A percentile compares a stretch with the other conserved stretches of the same genome.
Conservation (phyloP, 2,329 filamentous ascomycete genomes). For the Cadophora sp. region DNA sequence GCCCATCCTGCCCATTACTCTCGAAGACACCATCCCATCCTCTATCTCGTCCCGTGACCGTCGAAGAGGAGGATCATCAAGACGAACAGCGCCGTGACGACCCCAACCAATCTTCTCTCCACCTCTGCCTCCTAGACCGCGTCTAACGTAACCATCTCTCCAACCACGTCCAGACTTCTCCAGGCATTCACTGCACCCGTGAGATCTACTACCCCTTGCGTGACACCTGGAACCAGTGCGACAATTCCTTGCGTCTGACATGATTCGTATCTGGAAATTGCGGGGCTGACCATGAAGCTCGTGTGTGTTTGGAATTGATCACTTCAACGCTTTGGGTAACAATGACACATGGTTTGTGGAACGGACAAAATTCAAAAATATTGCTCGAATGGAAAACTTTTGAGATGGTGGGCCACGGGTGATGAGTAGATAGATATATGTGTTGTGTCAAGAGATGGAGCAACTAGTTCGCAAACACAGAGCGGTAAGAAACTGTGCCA, state of each 20-base stretch:
- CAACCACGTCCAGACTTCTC: neutral
- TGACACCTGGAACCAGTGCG: conserved; percentile 8
- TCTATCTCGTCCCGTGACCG: neutral
- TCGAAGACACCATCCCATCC: neutral
- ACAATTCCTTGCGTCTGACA: conserved; percentile 1
- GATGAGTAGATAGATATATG: conserved; percentile 15
- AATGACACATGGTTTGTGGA: conserved; percentile 6
- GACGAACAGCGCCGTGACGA: conserved; percentile 14
- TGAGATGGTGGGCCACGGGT: neutral
- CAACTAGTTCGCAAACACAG: conserved; percentile 8
- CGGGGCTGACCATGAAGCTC: conserved; percentile 4
- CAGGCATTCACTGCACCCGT: neutral
- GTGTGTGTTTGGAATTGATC: conserved; percentile 12
- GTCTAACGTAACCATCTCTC: conserved; percentile 3
- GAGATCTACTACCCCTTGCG: neutral
- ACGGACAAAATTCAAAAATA: neutral
- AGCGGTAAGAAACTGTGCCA: conserved; percentile 5
- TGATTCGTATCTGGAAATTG: conserved; percentile 4
- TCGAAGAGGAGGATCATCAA: conserved; percentile 21
- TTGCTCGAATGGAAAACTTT: neutral
- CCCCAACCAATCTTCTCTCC: conserved; percentile 20
- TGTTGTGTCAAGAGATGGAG: neutral
- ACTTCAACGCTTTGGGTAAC: conserved; percentile 1
- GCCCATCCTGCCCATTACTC: neutral
- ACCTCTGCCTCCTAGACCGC: conserved; percentile 14